Conservation (phyloP, 345 rosid genomes). For the Eucalyptus shirleyi region DNA sequence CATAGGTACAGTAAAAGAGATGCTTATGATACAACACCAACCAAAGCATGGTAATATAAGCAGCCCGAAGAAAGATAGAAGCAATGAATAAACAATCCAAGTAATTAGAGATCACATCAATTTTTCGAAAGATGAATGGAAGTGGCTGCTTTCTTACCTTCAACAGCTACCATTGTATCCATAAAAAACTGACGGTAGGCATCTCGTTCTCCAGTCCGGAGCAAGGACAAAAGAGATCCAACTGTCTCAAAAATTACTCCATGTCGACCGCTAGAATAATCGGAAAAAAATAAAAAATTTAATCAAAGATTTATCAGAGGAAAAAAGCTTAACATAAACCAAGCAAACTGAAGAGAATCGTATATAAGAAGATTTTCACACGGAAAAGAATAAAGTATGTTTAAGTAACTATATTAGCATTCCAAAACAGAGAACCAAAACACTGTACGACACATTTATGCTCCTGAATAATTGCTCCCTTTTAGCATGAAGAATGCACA, state of each 20-base stretch:
- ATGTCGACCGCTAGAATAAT: constrained; percentile 43
- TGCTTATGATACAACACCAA: not conserved
- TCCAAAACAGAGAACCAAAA: not conserved
- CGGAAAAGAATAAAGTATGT: not conserved
- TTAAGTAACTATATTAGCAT: not conserved
- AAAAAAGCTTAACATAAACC: not conserved
- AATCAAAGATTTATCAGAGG: not conserved
- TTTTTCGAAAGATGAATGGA: not conserved
- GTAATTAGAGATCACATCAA: not conserved
- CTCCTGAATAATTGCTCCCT: not conserved
- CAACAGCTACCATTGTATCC: constrained; percentile 55
- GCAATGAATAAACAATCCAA: not conserved
- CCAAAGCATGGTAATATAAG: not conserved
- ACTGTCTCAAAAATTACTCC: constrained; percentile 76
- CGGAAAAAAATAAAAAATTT: not conserved
- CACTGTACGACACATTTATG: not conserved
- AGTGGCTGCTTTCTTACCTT: constrained; percentile 34
- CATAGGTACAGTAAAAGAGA: not conserved
- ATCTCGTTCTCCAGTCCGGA: constrained; percentile 70
- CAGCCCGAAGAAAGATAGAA: not conserved
- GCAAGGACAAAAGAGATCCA: constrained; percentile 72
- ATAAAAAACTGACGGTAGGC: constrained; percentile 63
- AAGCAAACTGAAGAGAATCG: not conserved
- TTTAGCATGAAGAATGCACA: not conserved
- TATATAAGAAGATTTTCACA: not conserved